Conservation (phyloP, 176 grass and related monocot genomes). For the Rhynchospora pubera region DNA sequence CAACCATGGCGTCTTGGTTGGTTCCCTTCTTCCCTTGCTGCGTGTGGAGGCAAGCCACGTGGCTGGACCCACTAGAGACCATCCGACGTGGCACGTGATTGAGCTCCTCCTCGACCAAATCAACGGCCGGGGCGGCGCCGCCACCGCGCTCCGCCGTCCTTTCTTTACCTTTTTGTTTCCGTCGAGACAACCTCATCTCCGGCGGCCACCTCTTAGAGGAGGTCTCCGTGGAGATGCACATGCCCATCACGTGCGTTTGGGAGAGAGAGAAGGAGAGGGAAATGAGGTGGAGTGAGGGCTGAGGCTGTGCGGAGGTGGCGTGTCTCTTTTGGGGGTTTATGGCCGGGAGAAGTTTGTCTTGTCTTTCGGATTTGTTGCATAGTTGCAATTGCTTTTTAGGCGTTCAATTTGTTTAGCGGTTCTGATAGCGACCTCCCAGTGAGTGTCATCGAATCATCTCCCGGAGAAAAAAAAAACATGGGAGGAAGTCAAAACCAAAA, state of each 20-base stretch:
- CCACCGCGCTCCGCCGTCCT: not conserved
- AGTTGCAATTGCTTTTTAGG: not conserved
- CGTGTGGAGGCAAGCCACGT: slow-evolving; percentile 47
- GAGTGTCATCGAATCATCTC: not conserved
- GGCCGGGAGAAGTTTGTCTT: slow-evolving; percentile 10
- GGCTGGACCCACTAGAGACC: slow-evolving; percentile 33
- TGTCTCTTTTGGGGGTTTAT: slow-evolving; percentile 15
- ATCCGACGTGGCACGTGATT: slow-evolving; percentile 19
- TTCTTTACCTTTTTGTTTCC: not conserved
- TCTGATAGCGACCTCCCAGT: not conserved
- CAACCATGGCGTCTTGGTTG: slow-evolving; percentile 78
- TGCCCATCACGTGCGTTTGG: slow-evolving; percentile 6
- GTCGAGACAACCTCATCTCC: not conserved
- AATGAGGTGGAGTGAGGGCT: not conserved
- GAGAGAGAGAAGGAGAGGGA: not conserved
- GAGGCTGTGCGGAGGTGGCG: not conserved
- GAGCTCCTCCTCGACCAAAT: slow-evolving; percentile 10
- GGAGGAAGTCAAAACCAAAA: not conserved
- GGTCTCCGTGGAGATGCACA: not conserved
- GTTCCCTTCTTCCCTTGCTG: slow-evolving; percentile 70
- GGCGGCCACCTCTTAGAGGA: not conserved
- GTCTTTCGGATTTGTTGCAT: not conserved
- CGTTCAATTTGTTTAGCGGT: not conserved
- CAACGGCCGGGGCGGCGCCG: not conserved
- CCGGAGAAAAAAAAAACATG: not conserved